These are phyloP conservation scores for Trichoderma semiorbis DNA, from an alignment of 2,329 filamentous ascomycete species.

Conservation along the genomic window DNA sequence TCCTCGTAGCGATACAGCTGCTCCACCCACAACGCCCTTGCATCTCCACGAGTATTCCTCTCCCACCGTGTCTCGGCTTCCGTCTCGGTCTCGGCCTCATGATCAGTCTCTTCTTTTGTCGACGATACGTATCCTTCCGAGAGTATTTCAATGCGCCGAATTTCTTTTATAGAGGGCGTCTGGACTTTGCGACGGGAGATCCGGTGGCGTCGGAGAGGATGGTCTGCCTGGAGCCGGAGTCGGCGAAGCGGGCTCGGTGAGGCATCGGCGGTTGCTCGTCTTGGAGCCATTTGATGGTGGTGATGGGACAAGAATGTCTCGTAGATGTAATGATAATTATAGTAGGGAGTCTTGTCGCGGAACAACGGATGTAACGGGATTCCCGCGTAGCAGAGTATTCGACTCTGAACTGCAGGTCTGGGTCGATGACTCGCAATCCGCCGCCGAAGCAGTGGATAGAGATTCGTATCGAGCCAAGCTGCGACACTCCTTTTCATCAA, in stretches of 20 bases:
- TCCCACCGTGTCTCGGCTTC: constrained; percentile 15
- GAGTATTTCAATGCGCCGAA: not conserved
- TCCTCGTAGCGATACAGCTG: constrained; percentile 72
- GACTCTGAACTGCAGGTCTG: not conserved
- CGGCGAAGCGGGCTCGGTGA: constrained; percentile 1
- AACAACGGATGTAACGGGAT: not conserved
- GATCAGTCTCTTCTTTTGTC: not conserved
- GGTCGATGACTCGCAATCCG: not conserved
- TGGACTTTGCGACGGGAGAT: not conserved
- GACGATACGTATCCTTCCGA: not conserved
- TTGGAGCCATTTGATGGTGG: not conserved
- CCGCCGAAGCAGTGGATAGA: not conserved
- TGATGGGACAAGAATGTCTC: not conserved
- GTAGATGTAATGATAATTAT: not conserved
- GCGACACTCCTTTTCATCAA: not conserved
- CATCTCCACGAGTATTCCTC: not conserved
- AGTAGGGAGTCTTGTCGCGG: not conserved
- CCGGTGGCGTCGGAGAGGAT: not conserved
- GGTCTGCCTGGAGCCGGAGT: not conserved
- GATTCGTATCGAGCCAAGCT: not conserved
- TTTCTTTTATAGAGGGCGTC: not conserved
- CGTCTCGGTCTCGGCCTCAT: constrained; percentile 15
- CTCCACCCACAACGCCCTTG: constrained; percentile 53
- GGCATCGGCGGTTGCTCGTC: not conserved
- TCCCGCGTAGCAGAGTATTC: not conserved